Percentiles rank a stretch among this genome's conserved stretches.
phyloP scores from a whole-genome alignment of 108 stramenopile genomes.

The Aurantiochytrium sp. region DNA sequence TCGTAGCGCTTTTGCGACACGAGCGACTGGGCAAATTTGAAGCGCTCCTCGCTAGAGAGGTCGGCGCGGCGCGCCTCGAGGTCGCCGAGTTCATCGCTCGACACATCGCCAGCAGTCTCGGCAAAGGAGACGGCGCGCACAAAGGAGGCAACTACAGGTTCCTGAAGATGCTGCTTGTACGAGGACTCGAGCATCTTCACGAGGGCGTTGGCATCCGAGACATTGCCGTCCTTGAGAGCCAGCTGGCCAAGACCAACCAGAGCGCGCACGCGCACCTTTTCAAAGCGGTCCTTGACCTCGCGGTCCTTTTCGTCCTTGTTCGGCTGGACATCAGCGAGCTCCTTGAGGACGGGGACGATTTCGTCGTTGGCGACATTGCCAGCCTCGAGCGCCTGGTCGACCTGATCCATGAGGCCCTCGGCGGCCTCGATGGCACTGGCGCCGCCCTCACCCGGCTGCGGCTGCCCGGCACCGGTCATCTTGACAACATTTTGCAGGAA shows the following conservation, averaged over 20 bases:
- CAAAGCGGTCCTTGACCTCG: neutral
- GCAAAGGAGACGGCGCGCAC: neutral
- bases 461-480: neutral
- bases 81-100: neutral
- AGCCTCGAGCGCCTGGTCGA: neutral
- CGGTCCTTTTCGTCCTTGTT: neutral
- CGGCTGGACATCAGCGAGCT: neutral
- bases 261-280: neutral
- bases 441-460: neutral
- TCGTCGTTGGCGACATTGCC: neutral
- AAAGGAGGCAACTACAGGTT: neutral
- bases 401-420: neutral
- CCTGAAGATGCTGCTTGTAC: neutral
- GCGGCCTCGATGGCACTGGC: neutral
- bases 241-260: neutral
- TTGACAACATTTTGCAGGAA: constrained; percentile 31
- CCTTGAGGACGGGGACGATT: neutral
- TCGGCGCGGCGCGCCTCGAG: neutral
- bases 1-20: neutral
- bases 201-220: neutral
- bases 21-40: neutral
- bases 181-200: neutral
- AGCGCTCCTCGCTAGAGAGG: neutral
- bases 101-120: neutral
- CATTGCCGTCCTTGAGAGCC: neutral